Conservation (phyloP, 2,329 filamentous ascomycete genomes). For the Aspergillus sp. region DNA sequence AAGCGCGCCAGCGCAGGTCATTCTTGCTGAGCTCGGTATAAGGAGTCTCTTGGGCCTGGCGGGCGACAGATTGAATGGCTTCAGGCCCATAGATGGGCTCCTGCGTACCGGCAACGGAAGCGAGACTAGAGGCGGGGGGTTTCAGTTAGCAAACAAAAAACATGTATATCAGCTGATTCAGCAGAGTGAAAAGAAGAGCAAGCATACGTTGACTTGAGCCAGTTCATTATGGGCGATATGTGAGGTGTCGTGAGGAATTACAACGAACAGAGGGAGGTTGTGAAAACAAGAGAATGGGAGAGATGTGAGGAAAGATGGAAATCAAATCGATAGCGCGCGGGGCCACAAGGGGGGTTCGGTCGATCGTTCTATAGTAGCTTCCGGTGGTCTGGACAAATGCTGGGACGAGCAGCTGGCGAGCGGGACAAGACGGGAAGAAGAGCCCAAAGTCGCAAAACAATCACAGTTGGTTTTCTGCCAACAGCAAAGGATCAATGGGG, state of each 20-base stretch:
- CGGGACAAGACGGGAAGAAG: not conserved
- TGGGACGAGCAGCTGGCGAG: not conserved
- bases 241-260: slow-evolving; percentile 7
- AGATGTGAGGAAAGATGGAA: slow-evolving; percentile 27
- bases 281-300: slow-evolving; percentile 17
- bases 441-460: not conserved
- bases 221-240: slow-evolving; percentile 74
- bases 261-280: slow-evolving; percentile 7
- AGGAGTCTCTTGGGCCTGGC: slow-evolving; percentile 74
- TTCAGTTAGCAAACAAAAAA: slow-evolving; percentile 56
- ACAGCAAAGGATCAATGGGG: not conserved
- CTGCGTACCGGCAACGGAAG: slow-evolving; percentile 87
- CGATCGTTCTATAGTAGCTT: slow-evolving; percentile 16
- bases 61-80: slow-evolving; percentile 81
- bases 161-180: not conserved
- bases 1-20: slow-evolving; percentile 77
- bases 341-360: slow-evolving; percentile 27
- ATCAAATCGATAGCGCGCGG: slow-evolving; percentile 41
- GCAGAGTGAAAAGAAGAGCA: slow-evolving; percentile 9
- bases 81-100: slow-evolving; percentile 92
- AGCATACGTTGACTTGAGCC: slow-evolving; percentile 86
- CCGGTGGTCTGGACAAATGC: slow-evolving; percentile 10
- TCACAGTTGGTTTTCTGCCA: not conserved
- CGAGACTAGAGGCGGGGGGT: slow-evolving; percentile 48
- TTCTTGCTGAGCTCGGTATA: slow-evolving; percentile 78